phyloP scores from a whole-genome alignment of 1,284 basidiomycete species.

The Malassezia psittaci region DNA sequence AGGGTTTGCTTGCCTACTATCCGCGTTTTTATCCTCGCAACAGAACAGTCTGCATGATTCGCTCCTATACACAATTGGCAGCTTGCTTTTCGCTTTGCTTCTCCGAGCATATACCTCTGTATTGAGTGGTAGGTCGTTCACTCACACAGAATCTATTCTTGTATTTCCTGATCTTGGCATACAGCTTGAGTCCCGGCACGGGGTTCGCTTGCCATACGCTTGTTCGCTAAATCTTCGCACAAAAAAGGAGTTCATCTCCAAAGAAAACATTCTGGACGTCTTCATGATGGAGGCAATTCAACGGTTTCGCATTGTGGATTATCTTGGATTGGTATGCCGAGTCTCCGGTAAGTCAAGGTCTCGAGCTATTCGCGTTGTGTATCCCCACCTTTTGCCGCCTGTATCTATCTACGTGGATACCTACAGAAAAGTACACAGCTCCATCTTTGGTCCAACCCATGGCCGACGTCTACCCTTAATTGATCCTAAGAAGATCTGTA shows the following conservation, averaged over 20 bases:
- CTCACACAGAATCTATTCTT: constrained; percentile 19
- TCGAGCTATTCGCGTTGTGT: constrained; percentile 5
- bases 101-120: neutral
- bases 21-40: no score
- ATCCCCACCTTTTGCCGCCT: constrained; percentile 22
- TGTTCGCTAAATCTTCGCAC: neutral
- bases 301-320: constrained; percentile 28
- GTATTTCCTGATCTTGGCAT: constrained; percentile 28
- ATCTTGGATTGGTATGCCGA: constrained; percentile 21
- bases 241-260: constrained; percentile 19
- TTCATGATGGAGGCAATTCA: constrained; percentile 29
- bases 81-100: neutral
- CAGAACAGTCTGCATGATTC: no score
- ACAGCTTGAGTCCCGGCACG: constrained; percentile 27
- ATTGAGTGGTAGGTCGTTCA: neutral
- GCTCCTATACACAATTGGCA: no score
- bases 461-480: constrained; percentile 18
- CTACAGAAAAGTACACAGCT: constrained; percentile 19
- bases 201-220: constrained; percentile 14
- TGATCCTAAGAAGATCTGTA: constrained; percentile 19
- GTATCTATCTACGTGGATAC: constrained; percentile 16
- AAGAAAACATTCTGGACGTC: constrained; percentile 33
- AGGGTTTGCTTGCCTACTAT: no score
- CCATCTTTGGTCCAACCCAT: neutral
- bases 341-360: neutral